Evolutionary conservation across 1,284 basidiomycete genomes (phyloP).

Genomic region (Cutaneotrichosporon sp.): DNA sequence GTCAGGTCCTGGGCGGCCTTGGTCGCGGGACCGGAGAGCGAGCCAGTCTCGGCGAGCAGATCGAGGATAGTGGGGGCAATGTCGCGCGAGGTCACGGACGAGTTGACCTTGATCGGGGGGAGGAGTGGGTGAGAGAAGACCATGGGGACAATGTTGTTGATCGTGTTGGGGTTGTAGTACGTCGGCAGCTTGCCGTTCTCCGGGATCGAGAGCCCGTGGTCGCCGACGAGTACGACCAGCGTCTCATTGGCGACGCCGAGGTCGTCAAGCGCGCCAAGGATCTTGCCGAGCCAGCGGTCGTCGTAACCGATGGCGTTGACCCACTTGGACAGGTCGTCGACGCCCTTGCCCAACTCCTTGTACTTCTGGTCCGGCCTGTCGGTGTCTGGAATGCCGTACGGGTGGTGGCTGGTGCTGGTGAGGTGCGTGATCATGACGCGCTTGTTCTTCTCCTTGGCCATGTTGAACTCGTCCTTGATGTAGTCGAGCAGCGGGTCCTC

Average conservation of each 20-base stretch:
- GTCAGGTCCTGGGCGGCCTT: conserved; percentile 8
- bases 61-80: conserved; percentile 19
- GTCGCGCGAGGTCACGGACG: not conserved
- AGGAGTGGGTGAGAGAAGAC: conserved; percentile 9
- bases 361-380: not conserved
- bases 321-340: conserved; percentile 13
- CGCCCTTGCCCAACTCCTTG: not conserved
- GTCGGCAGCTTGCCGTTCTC: conserved; percentile 17
- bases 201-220: conserved; percentile 14
- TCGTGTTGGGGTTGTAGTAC: conserved; percentile 12
- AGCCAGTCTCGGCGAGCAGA: conserved; percentile 12
- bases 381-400: not conserved
- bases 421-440: conserved; percentile 15
- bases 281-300: conserved; percentile 17
- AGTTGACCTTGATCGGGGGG: conserved; percentile 5
- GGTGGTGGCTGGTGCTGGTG: conserved; percentile 16
- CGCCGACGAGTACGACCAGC: conserved; percentile 13
- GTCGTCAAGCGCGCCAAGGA: conserved; percentile 11
- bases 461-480: conserved; percentile 13
- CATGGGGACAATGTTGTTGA: conserved; percentile 9
- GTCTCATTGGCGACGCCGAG: conserved; percentile 18
- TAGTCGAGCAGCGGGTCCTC: conserved; percentile 14
- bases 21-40: conserved; percentile 1
- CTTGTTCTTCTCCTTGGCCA: conserved; percentile 3
- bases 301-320: conserved; percentile 14